Conservation (phyloP, 1,284 basidiomycete genomes). For the Tylopilus sp. region DNA sequence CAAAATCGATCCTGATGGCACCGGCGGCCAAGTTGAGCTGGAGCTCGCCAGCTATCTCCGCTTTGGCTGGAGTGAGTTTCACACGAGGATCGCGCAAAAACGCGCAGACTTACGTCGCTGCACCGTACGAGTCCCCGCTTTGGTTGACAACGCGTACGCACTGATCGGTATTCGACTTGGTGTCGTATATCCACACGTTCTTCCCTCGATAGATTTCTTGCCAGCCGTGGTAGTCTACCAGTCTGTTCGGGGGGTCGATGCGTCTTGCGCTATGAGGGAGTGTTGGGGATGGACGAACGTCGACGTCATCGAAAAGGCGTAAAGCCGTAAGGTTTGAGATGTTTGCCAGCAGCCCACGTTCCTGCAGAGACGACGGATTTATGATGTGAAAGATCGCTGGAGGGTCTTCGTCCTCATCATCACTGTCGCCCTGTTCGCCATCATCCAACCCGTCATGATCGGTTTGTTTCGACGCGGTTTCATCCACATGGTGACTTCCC, state of each 20-base stretch:
- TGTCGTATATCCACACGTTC: constrained; percentile 72
- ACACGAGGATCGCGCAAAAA: neutral
- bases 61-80: constrained; percentile 37
- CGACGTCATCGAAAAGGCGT: constrained; percentile 67
- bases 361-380: constrained; percentile 41
- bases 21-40: constrained; percentile 62
- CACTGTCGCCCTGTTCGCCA: constrained; percentile 30
- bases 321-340: constrained; percentile 63
- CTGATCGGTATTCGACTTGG: constrained; percentile 58
- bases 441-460: constrained; percentile 1
- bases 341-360: constrained; percentile 41
- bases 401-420: constrained; percentile 31
- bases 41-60: constrained; percentile 77
- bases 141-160: constrained; percentile 61
- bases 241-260: constrained; percentile 47
- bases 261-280: constrained; percentile 44
- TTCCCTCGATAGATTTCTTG: constrained; percentile 72
- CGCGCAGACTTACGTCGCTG: constrained; percentile 58
- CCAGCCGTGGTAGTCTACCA: constrained; percentile 61
- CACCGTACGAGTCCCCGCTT: constrained; percentile 61
- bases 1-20: constrained; percentile 71
- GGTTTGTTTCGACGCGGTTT: constrained; percentile 15
- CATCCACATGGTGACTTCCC: constrained; percentile 21
- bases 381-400: constrained; percentile 50
- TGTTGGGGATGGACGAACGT: constrained; percentile 49